These are phyloP conservation scores for Geranomyces variabilis DNA, from an alignment of 192 early-diverging fungal species.

Conservation along the genomic window DNA sequence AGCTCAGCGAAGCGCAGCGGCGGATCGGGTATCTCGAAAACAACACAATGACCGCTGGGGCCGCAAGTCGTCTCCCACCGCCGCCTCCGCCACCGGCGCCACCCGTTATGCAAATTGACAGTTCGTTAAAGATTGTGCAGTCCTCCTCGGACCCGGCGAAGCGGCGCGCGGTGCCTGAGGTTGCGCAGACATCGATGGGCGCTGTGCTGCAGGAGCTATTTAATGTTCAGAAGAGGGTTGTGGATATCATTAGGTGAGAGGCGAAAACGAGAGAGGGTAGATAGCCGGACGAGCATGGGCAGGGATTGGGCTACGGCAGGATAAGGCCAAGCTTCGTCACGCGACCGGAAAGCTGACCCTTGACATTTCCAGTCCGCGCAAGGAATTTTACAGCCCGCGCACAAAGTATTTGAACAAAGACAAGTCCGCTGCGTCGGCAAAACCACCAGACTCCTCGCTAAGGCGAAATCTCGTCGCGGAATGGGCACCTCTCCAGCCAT, in stretches of 20 bases:
- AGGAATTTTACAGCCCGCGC: conserved; percentile 10
- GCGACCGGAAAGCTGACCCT: too few species aligned
- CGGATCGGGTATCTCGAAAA: conserved; percentile 7
- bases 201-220: conserved; percentile 32
- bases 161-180: background rate
- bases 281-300: too few species aligned
- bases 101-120: background rate
- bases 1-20: conserved; percentile 1
- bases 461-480: conserved; percentile 5
- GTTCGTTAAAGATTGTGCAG: background rate
- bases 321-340: too few species aligned
- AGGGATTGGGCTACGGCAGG: too few species aligned
- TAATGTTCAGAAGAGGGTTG: conserved; percentile 21
- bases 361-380: too few species aligned
- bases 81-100: conserved; percentile 23
- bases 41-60: background rate
- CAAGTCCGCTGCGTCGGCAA: background rate
- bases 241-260: conserved; percentile 22
- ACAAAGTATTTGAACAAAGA: conserved; percentile 15
- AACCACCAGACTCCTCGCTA: background rate
- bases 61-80: conserved; percentile 3
- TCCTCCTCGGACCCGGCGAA: too few species aligned
- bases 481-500: background rate
- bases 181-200: conserved; percentile 13
- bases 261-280: too few species aligned